Evolutionary conservation across 805 yeast genomes (phyloP).

Genomic region (Ogataea pilisensis): DNA sequence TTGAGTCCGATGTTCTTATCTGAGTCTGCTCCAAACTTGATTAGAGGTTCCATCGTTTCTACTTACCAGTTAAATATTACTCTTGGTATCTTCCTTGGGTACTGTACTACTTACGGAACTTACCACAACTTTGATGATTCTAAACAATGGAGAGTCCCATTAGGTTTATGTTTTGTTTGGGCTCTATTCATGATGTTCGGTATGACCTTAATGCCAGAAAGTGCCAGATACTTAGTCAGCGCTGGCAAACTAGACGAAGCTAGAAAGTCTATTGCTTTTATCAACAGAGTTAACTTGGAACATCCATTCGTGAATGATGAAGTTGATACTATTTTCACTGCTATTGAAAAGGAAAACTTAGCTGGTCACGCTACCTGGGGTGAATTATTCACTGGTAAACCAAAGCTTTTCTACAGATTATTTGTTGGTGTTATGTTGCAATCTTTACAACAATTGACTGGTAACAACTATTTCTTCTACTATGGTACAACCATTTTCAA

Average conservation of each 20-base stretch:
- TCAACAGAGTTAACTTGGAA: conserved; percentile 53
- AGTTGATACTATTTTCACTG: conserved; percentile 51
- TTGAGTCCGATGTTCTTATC: conserved; percentile 57
- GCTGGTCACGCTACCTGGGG: conserved; percentile 67
- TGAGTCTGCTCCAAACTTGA: conserved; percentile 64
- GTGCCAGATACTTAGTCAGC: conserved; percentile 61
- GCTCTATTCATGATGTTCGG: conserved; percentile 45
- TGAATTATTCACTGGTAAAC: conserved; percentile 60
- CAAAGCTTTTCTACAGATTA: conserved; percentile 54
- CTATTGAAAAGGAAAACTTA: conserved; percentile 54
- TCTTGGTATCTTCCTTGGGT: conserved; percentile 67
- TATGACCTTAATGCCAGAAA: conserved; percentile 62
- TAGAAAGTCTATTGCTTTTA: conserved; percentile 46
- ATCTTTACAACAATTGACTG: conserved; percentile 59
- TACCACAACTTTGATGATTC: conserved; percentile 44
- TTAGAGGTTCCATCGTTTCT: conserved; percentile 69
- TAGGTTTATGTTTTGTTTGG: conserved; percentile 49
- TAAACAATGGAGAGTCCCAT: conserved; percentile 66
- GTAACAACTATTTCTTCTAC: conserved; percentile 63
- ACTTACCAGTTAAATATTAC: conserved; percentile 69
- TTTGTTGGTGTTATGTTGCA: conserved; percentile 56
- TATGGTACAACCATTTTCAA: conserved; percentile 61
- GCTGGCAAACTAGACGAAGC: conserved; percentile 50
- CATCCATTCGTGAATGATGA: conserved; percentile 53
- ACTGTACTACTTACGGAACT: conserved; percentile 64